Percentiles rank a stretch among this genome's conserved stretches.
Conservation (phyloP, 768 basidiomycete genomes). For the Coprinopsis marcescibilis region DNA sequence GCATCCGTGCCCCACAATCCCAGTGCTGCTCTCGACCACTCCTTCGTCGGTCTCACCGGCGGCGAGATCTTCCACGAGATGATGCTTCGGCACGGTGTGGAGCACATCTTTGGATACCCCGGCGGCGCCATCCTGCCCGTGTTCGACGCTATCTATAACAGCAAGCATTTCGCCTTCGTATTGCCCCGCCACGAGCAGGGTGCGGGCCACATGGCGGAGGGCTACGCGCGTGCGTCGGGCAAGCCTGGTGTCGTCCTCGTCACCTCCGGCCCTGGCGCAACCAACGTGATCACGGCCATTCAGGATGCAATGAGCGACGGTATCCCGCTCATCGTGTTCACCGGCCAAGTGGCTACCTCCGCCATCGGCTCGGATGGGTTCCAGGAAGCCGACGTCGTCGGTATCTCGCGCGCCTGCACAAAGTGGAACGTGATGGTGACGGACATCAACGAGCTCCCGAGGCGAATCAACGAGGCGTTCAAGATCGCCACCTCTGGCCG, state of each 20-base stretch:
- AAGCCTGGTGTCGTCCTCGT: slow-evolving; percentile 97
- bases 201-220: slow-evolving; percentile 98
- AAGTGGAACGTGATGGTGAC: slow-evolving; percentile 99
- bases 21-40: slow-evolving; percentile 59
- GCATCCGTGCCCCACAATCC: slow-evolving; percentile 31
- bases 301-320: slow-evolving; percentile 96
- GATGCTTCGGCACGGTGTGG: slow-evolving; percentile 96
- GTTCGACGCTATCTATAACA: slow-evolving; percentile 99
- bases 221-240: slow-evolving; percentile 95
- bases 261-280: slow-evolving; percentile 96
- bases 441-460: slow-evolving; percentile 89
- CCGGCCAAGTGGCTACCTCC: slow-evolving; percentile 98
- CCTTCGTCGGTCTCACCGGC: slow-evolving; percentile 91
- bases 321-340: slow-evolving; percentile 90
- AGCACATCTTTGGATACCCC: slow-evolving; percentile 96
- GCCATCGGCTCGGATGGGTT: slow-evolving; percentile 98
- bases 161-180: slow-evolving; percentile 89
- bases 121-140: slow-evolving; percentile 98
- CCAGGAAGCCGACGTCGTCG: slow-evolving; percentile 96
- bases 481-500: slow-evolving; percentile 97
- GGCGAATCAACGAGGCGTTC: slow-evolving; percentile 98
- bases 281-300: slow-evolving; percentile 97
- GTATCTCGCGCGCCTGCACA: slow-evolving; percentile 94
- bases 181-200: slow-evolving; percentile 97
- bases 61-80: slow-evolving; percentile 99